phyloP scores from a whole-genome alignment of 2,329 filamentous ascomycete genomes.

The Pseudogymnoascus verrucosus region DNA sequence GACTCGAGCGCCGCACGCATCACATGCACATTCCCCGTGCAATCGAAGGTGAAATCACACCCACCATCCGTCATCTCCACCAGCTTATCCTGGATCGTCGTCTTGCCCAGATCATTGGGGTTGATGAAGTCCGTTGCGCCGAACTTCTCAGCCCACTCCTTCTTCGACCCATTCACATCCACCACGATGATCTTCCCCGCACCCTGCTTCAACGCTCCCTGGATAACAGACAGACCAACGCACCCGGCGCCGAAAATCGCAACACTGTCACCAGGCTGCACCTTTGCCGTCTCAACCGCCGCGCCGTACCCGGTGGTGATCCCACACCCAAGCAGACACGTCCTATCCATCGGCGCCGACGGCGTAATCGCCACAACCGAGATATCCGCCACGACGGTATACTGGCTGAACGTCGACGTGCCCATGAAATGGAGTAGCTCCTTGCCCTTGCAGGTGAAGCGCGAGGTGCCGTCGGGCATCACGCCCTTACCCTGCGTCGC shows the following conservation, averaged over 20 bases:
- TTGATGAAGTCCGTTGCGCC: conserved; percentile 97
- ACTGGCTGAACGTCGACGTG: conserved; percentile 97
- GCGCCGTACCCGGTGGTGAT: conserved; percentile 98
- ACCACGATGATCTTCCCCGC: conserved; percentile 50
- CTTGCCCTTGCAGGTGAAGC: conserved; percentile 92
- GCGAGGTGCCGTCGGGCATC: conserved; percentile 93
- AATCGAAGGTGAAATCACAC: conserved; percentile 98
- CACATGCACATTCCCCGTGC: conserved; percentile 92
- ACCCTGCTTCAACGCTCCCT: conserved; percentile 65
- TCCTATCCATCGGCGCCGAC: conserved; percentile 90
- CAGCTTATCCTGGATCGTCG: conserved; percentile 84
- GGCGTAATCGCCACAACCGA: conserved; percentile 89
- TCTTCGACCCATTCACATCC: conserved; percentile 80
- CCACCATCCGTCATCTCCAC: conserved; percentile 97
- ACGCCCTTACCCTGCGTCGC: conserved; percentile 91
- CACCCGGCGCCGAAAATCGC: conserved; percentile 94
- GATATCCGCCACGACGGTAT: conserved; percentile 97
- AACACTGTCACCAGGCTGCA: conserved; percentile 82
- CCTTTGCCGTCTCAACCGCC: conserved; percentile 82
- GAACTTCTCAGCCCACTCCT: conserved; percentile 89
- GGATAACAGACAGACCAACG: conserved; percentile 89
- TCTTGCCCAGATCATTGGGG: conserved; percentile 63
- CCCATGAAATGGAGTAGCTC: conserved; percentile 98
- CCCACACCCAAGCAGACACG: conserved; percentile 91
- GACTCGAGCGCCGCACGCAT: conserved; percentile 95